A percentile compares a stretch with the other conserved stretches of the same genome.
Conservation (phyloP, 148 eudicot genomes). For the Rhododendron simsii region DNA sequence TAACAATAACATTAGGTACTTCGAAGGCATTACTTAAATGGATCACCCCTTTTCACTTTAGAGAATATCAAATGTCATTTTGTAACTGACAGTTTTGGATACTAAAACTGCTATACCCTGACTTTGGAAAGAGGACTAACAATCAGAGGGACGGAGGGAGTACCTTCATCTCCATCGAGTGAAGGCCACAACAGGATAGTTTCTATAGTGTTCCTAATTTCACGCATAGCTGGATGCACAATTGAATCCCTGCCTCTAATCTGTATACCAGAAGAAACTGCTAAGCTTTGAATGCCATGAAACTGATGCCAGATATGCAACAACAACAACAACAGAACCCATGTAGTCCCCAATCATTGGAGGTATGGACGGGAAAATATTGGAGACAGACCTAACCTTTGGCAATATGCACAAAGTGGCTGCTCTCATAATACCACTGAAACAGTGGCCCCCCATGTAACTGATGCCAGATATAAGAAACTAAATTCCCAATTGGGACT, state of each 20-base stretch:
- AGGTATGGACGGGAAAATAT: no score
- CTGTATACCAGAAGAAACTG: conserved; percentile 21
- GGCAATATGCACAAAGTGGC: no score
- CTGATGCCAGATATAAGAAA: background rate
- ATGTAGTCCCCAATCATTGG: no score
- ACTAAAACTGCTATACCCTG: background rate
- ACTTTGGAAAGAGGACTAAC: background rate
- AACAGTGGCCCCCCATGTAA: background rate
- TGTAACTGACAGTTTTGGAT: background rate
- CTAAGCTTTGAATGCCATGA: background rate
- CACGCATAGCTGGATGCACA: conserved; percentile 35
- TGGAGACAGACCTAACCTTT: no score
- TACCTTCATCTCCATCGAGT: conserved; percentile 63
- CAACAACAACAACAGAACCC: no score
- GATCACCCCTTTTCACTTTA: background rate
- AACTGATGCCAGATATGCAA: no score
- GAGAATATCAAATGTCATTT: background rate
- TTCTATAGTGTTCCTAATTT: conserved; percentile 38
- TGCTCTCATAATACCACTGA: no score
- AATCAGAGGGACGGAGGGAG: background rate
- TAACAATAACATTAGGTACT: background rate
- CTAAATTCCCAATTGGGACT: background rate
- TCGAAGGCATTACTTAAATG: background rate
- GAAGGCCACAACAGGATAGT: conserved; percentile 65
- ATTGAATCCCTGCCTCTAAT: conserved; percentile 52